A percentile compares a stretch with the other conserved stretches of the same genome.
These are phyloP conservation scores for Pseudocohnilembus persalinus DNA, from an alignment of 169 alveolate genomes.

Conservation along the genomic window DNA sequence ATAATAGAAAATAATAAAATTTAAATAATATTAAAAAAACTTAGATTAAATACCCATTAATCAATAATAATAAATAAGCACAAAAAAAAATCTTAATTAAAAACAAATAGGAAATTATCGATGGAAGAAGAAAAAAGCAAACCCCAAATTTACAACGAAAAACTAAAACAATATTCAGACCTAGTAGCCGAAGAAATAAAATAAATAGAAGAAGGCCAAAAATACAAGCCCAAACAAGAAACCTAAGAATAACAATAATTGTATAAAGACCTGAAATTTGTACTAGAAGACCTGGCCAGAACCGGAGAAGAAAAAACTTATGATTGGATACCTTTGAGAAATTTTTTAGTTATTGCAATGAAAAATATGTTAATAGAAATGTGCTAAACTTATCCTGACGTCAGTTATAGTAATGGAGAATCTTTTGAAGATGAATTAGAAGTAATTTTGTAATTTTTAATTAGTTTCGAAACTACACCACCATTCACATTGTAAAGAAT, in stretches of 20 bases:
- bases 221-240: background rate
- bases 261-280: conserved; percentile 17
- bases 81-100: too few species aligned
- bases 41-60: too few species aligned
- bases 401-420: conserved; percentile 20
- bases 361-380: conserved; percentile 34
- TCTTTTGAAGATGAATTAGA: conserved; percentile 48
- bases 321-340: conserved; percentile 38
- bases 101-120: too few species aligned
- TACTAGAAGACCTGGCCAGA: conserved; percentile 19
- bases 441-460: conserved; percentile 31
- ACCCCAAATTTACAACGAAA: too few species aligned
- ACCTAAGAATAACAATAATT: conserved; percentile 4
- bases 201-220: conserved; percentile 5
- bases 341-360: conserved; percentile 21
- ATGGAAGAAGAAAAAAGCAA: too few species aligned
- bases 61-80: too few species aligned
- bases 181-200: conserved; percentile 15
- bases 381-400: conserved; percentile 25
- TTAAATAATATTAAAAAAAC: too few species aligned
- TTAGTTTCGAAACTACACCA: conserved; percentile 38
- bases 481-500: conserved; percentile 46
- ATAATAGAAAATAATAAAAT: too few species aligned
- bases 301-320: conserved; percentile 30
- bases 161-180: background rate